Conservation (phyloP, 176 grass and related monocot genomes). For the Avena atlantica region DNA sequence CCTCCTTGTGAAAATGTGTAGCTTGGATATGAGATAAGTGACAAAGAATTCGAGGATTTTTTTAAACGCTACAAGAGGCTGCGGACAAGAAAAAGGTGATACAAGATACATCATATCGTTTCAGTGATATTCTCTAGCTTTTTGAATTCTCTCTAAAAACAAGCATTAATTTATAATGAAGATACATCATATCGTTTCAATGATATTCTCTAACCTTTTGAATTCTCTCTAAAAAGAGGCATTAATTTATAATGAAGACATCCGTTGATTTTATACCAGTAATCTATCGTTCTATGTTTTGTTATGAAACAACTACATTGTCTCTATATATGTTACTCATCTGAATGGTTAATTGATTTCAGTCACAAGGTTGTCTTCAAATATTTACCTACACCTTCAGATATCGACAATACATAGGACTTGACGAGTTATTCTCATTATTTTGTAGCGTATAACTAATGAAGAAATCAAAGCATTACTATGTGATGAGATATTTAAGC, state of each 20-base stretch:
- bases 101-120: background rate
- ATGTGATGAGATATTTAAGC: slow-evolving; percentile 96
- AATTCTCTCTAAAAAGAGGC: background rate
- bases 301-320: background rate
- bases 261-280: too few species aligned
- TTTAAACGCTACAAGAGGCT: slow-evolving; percentile 97
- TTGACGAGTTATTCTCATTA: slow-evolving; percentile 22
- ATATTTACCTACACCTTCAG: background rate
- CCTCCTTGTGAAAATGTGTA: slow-evolving; percentile 38
- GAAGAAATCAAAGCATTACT: slow-evolving; percentile 93
- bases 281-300: too few species aligned
- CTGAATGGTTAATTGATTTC: background rate
- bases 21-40: slow-evolving; percentile 90
- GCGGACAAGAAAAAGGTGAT: slow-evolving; percentile 97
- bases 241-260: too few species aligned
- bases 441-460: slow-evolving; percentile 75
- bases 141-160: background rate
- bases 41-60: slow-evolving; percentile 90
- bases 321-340: background rate
- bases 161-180: background rate
- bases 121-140: background rate
- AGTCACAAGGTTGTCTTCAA: background rate
- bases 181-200: background rate
- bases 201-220: background rate
- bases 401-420: background rate